Evolutionary conservation across 306 rosid genomes (phyloP), one percentile per base, ranked within the genome.

Genomic region (Ochetophila trinervis): DNA sequence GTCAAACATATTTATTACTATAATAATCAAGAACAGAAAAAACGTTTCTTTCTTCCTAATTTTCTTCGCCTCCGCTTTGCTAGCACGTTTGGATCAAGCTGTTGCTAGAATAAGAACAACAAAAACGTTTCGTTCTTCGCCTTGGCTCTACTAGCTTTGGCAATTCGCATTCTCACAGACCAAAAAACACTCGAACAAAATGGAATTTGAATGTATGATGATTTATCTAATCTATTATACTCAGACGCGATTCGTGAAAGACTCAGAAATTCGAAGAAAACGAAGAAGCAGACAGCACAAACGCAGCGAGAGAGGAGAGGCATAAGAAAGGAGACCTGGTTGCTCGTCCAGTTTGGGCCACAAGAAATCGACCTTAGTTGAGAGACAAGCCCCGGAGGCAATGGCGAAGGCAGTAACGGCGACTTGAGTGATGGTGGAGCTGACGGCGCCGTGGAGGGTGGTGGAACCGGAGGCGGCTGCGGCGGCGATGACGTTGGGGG

Each of bases 301-400:
- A 27, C 32, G 4, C 32, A 27, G 32, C 32, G 32, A 27, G 32
- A 27, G 4, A 48, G 9, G 13, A 42, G 11, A 1, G 7, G 19
- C 54, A 49, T 16, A 32, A 68, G 22, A 34, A 50, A 35, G 9
- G 23, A 56, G 21, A 92, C 98, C 98, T 77, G 96, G 91, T 70
- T 84, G 87, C 13, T 88, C 85, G 62, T 85, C 86, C 19, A 76
- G 78, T 86, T 92, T 92, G 16, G 96, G 98, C 98, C 98, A 92
- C 57, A 92, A 65, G 83, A 87, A 92, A 30, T 89, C 98, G 64
- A 92, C 93, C 75, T 85, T 89, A 13, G 98, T 89, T 62, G 98
- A 92, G 19, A 92, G 96, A 49, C 98, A 92, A 60, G 98, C 98
- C 3, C 98, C 98, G 62, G 98, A 92, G 62, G 98, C 98, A 53